Conservation (phyloP, 768 basidiomycete genomes). For the Postia placenta region DNA sequence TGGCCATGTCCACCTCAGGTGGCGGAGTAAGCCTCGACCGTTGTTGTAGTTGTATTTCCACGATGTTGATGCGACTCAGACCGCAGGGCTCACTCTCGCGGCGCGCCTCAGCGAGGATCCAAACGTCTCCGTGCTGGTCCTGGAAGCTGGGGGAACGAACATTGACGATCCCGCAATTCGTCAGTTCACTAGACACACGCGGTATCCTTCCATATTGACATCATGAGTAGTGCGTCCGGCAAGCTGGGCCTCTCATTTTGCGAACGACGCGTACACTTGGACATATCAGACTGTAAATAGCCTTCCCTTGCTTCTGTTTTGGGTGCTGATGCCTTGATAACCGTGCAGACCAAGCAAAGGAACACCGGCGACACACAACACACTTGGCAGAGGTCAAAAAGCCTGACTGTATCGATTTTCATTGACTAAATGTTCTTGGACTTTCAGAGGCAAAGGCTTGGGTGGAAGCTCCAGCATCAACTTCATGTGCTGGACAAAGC, state of each 20-base stretch:
- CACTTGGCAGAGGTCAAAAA: conserved; percentile 7
- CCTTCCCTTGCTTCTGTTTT: not conserved
- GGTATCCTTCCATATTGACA: not conserved
- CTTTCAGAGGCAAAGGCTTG: conserved; percentile 19
- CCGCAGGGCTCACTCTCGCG: conserved; percentile 35
- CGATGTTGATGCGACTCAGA: conserved; percentile 5
- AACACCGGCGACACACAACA: conserved; percentile 3
- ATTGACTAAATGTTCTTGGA: not conserved
- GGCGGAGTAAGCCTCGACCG: conserved; percentile 12
- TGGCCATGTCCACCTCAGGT: conserved; percentile 3
- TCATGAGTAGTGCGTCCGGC: conserved; percentile 13
- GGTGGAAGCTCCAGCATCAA: conserved; percentile 22
- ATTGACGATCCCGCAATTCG: conserved; percentile 11
- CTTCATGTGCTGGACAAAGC: conserved; percentile 19
- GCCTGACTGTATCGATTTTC: not conserved
- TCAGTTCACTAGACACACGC: conserved; percentile 4
- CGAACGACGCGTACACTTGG: conserved; percentile 15
- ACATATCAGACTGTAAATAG: conserved; percentile 13
- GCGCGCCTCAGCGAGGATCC: conserved; percentile 33
- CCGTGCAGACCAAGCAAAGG: conserved; percentile 10
- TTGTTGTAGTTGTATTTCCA: not conserved
- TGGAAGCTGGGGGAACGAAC: conserved; percentile 25
- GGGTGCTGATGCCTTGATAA: not conserved
- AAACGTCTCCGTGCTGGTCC: conserved; percentile 29
- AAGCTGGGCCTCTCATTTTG: conserved; percentile 13